Evolutionary conservation across 306 rosid genomes (phyloP), one percentile per base, ranked within the genome.

Genomic region (Datisca glomerata): DNA sequence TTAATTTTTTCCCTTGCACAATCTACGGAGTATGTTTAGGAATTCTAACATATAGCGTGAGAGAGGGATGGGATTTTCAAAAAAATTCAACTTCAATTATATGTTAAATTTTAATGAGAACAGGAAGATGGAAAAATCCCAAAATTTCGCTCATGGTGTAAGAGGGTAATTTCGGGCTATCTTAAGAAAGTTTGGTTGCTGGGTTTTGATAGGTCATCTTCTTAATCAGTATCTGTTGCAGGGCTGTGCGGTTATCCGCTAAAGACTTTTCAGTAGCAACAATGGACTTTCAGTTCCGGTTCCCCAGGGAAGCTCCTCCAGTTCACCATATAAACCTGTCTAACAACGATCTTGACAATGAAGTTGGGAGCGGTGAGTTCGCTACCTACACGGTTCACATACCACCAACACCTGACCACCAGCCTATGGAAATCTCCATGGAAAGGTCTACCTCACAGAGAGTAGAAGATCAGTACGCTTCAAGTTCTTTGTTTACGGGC

Each of bases 331-430:
- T 74, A 41, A 76, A 58, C 68, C 76, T 82, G 75, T 82, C 97
- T 0, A 79, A 89, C 63, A 85, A 87, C 68, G 93, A 79, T 74
- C 93, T 87, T 18, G 97, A 87, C 51, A 83, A 94, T 61, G 97
- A 87, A 55, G 49, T 82, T 16, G 87, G 89, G 46, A 76, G 76
- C 46, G 52, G 39, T 41, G 94, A 83, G 31, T 87, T 61, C 61
- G 64, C 70, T 80, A 76, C 76, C 62, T 87, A 87, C 18, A 87
- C 89, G 1, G 97, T 87, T 55, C 94, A 87, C 35, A 57, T 83
- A 42, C 97, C 97, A 1, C 89, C 78, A 25, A 87, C 97, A 14
- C 97, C 97, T 0, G 93, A 87, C 51, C 82, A 87, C 74, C 97
- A 87, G 20, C 97, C 94, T 11, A 80, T 85, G 43, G 43, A 38